These are phyloP conservation scores for Nothophytophthora sp. DNA, from an alignment of 352 stramenopile genomes.

Conservation along the genomic window DNA sequence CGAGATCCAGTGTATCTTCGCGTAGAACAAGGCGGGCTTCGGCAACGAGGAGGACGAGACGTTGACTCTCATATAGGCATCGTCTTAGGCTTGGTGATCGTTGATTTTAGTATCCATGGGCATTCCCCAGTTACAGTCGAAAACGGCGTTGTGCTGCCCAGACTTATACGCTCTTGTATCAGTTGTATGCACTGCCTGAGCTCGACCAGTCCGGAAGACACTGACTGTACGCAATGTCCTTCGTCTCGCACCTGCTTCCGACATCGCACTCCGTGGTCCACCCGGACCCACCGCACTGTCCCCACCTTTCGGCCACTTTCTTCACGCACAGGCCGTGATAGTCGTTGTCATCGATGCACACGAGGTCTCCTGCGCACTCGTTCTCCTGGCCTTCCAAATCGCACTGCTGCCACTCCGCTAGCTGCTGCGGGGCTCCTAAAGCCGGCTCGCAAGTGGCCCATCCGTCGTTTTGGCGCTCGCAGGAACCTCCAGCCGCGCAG, in stretches of 20 bases:
- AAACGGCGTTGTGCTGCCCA: too few relatives aligned
- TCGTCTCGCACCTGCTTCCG: constrained; percentile 15
- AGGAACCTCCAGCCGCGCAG: constrained; percentile 18
- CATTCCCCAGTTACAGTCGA: too few relatives aligned
- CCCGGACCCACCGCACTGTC: constrained; percentile 27
- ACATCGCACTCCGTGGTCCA: constrained; percentile 21
- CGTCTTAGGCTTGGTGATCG: not conserved
- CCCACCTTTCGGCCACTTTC: constrained; percentile 16
- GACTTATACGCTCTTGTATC: too few relatives aligned
- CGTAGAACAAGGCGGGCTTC: constrained; percentile 33
- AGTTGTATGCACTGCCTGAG: too few relatives aligned
- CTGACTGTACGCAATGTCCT: constrained; percentile 29
- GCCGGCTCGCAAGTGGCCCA: constrained; percentile 15
- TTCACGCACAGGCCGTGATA: constrained; percentile 33
- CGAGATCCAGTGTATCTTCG: constrained; percentile 28
- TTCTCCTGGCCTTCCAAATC: constrained; percentile 12
- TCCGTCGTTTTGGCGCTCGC: constrained; percentile 17
- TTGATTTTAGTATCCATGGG: not conserved
- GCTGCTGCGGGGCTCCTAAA: not conserved
- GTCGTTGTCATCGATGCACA: constrained; percentile 27
- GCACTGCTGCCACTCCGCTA: constrained; percentile 20
- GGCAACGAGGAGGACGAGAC: constrained; percentile 35
- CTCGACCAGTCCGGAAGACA: too few relatives aligned
- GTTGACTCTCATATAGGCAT: constrained; percentile 21
- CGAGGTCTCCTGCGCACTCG: constrained; percentile 13